phyloP scores from a whole-genome alignment of 306 rosid genomes.

The Dryas octopetala region DNA sequence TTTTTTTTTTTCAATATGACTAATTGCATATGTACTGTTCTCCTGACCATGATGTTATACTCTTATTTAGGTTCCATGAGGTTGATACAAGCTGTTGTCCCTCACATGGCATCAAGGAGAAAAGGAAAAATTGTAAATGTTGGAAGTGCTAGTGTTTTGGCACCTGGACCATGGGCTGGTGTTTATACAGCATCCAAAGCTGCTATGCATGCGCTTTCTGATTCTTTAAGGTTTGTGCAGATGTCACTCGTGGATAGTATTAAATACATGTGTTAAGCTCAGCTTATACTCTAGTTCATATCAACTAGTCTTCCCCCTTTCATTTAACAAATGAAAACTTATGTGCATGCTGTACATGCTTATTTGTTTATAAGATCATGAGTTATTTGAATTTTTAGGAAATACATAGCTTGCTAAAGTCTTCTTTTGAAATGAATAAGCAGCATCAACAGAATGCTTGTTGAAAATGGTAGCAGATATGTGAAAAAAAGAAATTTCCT shows the following conservation, averaged over 20 bases:
- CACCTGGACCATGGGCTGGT: conserved; percentile 84
- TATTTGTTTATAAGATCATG: neutral
- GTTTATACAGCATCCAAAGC: conserved; percentile 77
- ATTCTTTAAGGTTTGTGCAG: conserved; percentile 64
- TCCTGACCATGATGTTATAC: neutral
- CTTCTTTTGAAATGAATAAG: neutral
- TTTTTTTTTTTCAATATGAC: neutral
- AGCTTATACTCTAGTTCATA: neutral
- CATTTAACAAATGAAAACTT: neutral
- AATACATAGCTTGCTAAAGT: neutral
- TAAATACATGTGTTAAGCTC: neutral
- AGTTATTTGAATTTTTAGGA: neutral
- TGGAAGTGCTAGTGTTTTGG: conserved; percentile 69
- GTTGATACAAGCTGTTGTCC: conserved; percentile 83
- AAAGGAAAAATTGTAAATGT: conserved; percentile 78
- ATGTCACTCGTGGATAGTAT: neutral
- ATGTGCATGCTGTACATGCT: neutral
- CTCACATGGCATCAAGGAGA: conserved; percentile 75
- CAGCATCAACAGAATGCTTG: neutral
- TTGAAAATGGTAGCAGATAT: neutral
- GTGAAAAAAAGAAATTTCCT: neutral
- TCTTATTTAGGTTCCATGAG: conserved; percentile 63
- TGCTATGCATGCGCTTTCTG: conserved; percentile 73
- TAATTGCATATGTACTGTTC: neutral
- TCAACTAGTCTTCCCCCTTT: neutral